Evolutionary conservation across 2,329 filamentous ascomycete genomes (phyloP), one percentile per base, ranked within the genome.

Genomic region (Shiraia sp.): DNA sequence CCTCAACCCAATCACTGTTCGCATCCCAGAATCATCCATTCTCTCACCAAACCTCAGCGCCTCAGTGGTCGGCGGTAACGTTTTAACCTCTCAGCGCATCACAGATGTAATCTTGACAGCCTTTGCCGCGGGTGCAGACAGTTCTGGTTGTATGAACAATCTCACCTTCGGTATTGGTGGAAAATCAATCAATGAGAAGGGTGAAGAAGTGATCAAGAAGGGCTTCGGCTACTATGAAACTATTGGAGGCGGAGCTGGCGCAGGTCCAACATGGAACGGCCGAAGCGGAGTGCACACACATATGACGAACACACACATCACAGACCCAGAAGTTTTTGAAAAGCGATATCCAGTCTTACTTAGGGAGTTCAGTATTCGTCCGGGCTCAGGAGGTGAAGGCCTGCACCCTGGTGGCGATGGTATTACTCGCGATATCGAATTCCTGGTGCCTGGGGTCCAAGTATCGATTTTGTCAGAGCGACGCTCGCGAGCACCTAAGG

Each of bases 221-320:
- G 63, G 63, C 8, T 71, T 68, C 41, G 64, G 61, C 9, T 67
- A 61, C 17, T 57, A 60, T 26, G 68, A 71, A 46, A 69, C 68
- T 2, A 67, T 70, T 15, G 60, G 60, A 19, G 68, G 68, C 17
- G 68, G 68, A 3, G 51, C 47, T 3, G 68, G 68, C 10, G 68
- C 65, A 7, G 66, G 64, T 3, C 53, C 58, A 0, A 42, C 42
- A 2, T 68, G 63, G 65, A 45, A 65, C 35, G 68, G 68, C 10
- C 55, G 56, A 0, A 54, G 45, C 23, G 67, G 52, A 9, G 63
- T 69, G 8, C 67, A 71, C 32, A 54, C 58, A 6, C 61, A 70
- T 36, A 65, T 66, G 61, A 71, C 68, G 1, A 70, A 71, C 31
- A 70, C 68, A 2, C 55, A 61, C 17, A 70, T 68, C 37, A 68